Base-by-base conservation (phyloP, 495 filamentous ascomycete species). In the Talaromyces wortmannii region DNA sequence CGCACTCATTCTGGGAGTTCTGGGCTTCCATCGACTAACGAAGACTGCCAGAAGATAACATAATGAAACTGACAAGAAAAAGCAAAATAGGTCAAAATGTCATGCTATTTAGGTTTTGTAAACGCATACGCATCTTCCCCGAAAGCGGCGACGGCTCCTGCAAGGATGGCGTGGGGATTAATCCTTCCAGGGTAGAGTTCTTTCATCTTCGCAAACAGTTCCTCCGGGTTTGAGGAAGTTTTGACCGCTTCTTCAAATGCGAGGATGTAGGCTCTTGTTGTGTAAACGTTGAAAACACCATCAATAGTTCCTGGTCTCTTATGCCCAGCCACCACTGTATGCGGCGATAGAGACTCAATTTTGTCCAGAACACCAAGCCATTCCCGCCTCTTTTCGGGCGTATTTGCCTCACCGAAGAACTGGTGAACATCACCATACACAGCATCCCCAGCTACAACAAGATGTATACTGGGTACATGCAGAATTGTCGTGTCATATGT, bases 401-500 rank as follows among this genome's bases (percentile, higher is more conserved):
- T 64, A 7, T 61, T 60, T 1, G 65, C 59, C 47, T 76, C 69
- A 3, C 49, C 59, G 18, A 76, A 53, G 46, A 62, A 67, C 56
- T 67, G 61, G 51, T 73, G 68, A 0, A 62, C 63, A 4, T 68
- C 57, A n/a, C 69, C 69, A 45, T 74, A 72, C 4, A 74, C 65
- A 6, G 64, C 63, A 57, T 73, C 67, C 4, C 66, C 66, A 0
- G 59, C 56, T 0, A 69, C 61, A 2, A 57, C 66, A 33, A 73
- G 59, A 16, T 59, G 52, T 30, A 71, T 30, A 15, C 61, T 53
- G 0, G 67, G 68, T 5, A 67, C 56, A 52, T 62, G 59, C 2
- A 70, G 59, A 4, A 69, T 57, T 0, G 67, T 67, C 0, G 66
- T 58, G 23, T 62, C 59, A 17, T 66, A 56, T 12, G 66, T 69